Evolutionary conservation across 768 basidiomycete species (phyloP), one percentile per base, ranked within the genome.

Genomic region (Serpula lacrymans): DNA sequence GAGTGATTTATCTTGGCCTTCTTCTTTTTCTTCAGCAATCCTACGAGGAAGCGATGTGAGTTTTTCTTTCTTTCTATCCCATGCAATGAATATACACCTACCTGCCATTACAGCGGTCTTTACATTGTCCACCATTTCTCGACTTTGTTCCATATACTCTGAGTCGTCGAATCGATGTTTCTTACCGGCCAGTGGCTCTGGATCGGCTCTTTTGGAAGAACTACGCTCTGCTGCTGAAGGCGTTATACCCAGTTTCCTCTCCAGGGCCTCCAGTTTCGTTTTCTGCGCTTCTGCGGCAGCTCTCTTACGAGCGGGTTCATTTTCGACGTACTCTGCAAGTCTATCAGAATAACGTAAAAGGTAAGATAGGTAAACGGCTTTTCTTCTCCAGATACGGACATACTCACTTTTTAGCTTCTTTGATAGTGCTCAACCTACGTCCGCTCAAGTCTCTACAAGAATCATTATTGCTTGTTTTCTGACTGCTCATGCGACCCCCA

Each of bases 401-500:
- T 16, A 67, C 79, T 35, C 51, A 92, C 93, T 84, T 86, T 63
- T 96, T 90, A 1, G 95, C 96, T 53, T 97, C 93, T 64, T 97
- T 96, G 56, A 99, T 81, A 0, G 95, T 96, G 54, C 88, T 90
- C 20, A 99, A 69, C 47, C 93, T 71, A 36, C 95, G 69, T 2
- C 95, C 95, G 43, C 77, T 92, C 26, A 99, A 72, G 57, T 98
- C 96, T 34, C 96, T 70, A 60, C 93, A 96, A 6, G 88, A 89
- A 59, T 98, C 94, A 47, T 93, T 93, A 62, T 93, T 94, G 62
- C 74, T 93, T 17, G 91, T 92, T 71, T 92, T 92, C 69, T 93
- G 90, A 51, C 84, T 88, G 56, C 87, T 90, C 96, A 99, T 99
- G 23, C 95, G 78, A 10, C 96, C 95, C 49, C 96, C 96, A 11